A percentile compares a stretch with the other conserved stretches of the same genome.
phyloP scores from a whole-genome alignment of 1,284 basidiomycete species.

The Sporisorium exsertum region DNA sequence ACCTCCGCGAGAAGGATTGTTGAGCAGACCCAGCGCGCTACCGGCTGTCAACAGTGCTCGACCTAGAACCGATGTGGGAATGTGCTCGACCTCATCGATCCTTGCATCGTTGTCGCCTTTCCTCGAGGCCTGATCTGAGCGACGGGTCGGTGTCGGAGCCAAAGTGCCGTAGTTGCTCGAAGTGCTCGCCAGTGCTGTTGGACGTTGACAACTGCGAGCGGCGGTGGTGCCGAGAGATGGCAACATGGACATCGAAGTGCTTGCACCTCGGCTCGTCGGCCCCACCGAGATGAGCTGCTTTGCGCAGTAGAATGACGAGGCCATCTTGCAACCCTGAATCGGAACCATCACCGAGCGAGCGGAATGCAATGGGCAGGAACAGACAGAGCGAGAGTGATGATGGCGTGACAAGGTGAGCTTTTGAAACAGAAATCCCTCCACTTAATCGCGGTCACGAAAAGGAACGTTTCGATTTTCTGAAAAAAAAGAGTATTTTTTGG shows the following conservation, averaged over 20 bases:
- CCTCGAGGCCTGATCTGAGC: not conserved
- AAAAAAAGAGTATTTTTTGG: not conserved
- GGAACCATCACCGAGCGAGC: not conserved
- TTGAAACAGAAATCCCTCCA: constrained; percentile 15
- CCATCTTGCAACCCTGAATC: constrained; percentile 5
- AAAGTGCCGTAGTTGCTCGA: not conserved
- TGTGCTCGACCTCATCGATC: constrained; percentile 42
- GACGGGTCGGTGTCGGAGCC: constrained; percentile 11
- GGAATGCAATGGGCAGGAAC: not conserved
- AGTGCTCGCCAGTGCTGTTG: too few relatives aligned
- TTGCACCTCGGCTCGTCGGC: constrained; percentile 14
- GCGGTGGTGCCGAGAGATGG: not conserved
- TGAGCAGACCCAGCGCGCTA: constrained; percentile 84
- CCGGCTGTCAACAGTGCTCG: constrained; percentile 82
- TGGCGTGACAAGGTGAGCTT: constrained; percentile 5
- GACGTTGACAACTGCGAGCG: not conserved
- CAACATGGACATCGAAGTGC: constrained; percentile 23
- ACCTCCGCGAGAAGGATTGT: constrained; percentile 87
- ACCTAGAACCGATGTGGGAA: constrained; percentile 22
- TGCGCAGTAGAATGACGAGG: constrained; percentile 1
- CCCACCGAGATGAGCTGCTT: constrained; percentile 21
- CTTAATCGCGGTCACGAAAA: not conserved
- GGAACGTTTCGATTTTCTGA: not conserved
- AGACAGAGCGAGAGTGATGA: not conserved
- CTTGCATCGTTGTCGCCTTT: not conserved